phyloP scores from a whole-genome alignment of 2,329 filamentous ascomycete species.

The Elsinoe ampelina region DNA sequence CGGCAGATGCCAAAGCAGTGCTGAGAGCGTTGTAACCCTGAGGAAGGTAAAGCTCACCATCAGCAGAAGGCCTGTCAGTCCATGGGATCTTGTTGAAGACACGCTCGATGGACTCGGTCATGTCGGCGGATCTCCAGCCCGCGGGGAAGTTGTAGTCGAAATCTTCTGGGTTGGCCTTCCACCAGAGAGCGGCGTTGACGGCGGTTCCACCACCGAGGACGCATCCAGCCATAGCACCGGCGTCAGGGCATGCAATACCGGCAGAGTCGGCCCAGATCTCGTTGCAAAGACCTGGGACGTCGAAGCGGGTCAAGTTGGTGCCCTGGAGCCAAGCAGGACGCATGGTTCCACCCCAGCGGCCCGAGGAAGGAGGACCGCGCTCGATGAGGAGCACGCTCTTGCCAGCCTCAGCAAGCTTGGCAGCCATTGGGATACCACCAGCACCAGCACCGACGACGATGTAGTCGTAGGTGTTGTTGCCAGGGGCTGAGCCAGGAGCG shows the following conservation, averaged over 20 bases:
- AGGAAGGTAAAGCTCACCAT: conserved; percentile 58
- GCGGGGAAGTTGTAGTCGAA: conserved; percentile 64
- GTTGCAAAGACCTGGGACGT: conserved; percentile 62
- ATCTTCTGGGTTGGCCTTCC: conserved; percentile 51
- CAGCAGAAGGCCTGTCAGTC: conserved; percentile 55
- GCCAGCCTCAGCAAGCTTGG: conserved; percentile 54
- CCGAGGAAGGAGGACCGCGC: conserved; percentile 46
- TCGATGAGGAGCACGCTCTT: conserved; percentile 53
- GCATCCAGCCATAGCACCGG: conserved; percentile 64
- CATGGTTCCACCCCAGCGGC: conserved; percentile 54
- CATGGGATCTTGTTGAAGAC: conserved; percentile 64
- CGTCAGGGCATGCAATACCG: conserved; percentile 58
- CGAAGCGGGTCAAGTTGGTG: conserved; percentile 58
- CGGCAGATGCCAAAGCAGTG: conserved; percentile 48
- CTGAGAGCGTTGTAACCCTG: conserved; percentile 56
- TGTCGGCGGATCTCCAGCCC: conserved; percentile 60
- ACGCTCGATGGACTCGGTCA: conserved; percentile 49
- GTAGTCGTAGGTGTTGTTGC: conserved; percentile 49
- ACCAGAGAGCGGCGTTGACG: conserved; percentile 56
- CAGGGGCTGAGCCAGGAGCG: conserved; percentile 24
- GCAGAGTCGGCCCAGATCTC: conserved; percentile 53
- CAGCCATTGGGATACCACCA: conserved; percentile 50
- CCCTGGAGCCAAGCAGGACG: conserved; percentile 53
- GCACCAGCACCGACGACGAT: conserved; percentile 56
- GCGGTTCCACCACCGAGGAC: conserved; percentile 59